A percentile compares a stretch with the other conserved stretches of the same genome.
Evolutionary conservation across 1,284 basidiomycete species (phyloP).

Genomic region (Irpex sp.): DNA sequence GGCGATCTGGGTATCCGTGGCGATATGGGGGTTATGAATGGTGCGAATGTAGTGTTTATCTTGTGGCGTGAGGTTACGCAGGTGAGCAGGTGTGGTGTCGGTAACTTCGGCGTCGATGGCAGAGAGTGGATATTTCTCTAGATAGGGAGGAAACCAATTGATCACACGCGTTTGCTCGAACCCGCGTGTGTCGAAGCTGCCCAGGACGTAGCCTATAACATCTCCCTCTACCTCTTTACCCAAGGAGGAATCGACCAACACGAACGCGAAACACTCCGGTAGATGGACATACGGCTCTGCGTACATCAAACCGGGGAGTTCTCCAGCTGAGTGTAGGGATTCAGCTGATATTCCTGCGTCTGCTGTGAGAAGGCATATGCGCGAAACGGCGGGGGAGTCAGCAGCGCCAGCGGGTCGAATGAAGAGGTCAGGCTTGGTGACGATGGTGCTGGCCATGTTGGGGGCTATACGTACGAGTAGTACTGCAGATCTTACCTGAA

Average conservation of each 20-base stretch:
- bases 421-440: not conserved
- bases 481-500: not conserved
- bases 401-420: slow-evolving; percentile 64
- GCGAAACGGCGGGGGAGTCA: slow-evolving; percentile 67
- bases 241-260: slow-evolving; percentile 62
- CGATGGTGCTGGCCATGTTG: not conserved
- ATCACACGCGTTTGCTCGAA: slow-evolving; percentile 59
- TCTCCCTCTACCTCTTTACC: slow-evolving; percentile 27
- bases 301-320: slow-evolving; percentile 76
- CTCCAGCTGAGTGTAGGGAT: slow-evolving; percentile 62
- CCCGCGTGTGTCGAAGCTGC: slow-evolving; percentile 64
- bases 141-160: slow-evolving; percentile 68
- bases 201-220: slow-evolving; percentile 72
- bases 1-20: slow-evolving; percentile 53
- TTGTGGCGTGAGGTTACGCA: slow-evolving; percentile 40
- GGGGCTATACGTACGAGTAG: not conserved
- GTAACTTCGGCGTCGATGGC: slow-evolving; percentile 10
- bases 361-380: slow-evolving; percentile 79
- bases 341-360: slow-evolving; percentile 76
- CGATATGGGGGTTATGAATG: slow-evolving; percentile 55
- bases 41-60: slow-evolving; percentile 60
- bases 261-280: slow-evolving; percentile 77
- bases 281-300: slow-evolving; percentile 79
- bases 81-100: slow-evolving; percentile 11
- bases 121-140: slow-evolving; percentile 56